Percentiles rank a stretch among this genome's conserved stretches.
Conservation (phyloP, 1,139 yeast genomes). For the Pichia sp. region DNA sequence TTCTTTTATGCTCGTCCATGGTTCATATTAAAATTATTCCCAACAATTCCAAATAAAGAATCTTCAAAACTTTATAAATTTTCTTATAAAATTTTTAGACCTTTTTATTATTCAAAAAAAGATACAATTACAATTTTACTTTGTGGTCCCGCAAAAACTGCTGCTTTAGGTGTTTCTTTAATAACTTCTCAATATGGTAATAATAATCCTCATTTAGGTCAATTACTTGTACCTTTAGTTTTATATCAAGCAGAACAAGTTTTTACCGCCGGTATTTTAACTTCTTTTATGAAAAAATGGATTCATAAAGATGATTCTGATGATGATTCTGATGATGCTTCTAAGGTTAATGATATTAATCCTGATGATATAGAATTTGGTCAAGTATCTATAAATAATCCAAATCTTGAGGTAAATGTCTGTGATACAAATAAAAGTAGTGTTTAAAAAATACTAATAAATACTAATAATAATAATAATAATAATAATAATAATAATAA, state of each 20-base stretch:
- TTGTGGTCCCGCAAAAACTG: conserved; percentile 91
- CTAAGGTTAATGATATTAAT: background rate
- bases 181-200: conserved; percentile 75
- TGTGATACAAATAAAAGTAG: too few relatives aligned
- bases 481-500: background rate
- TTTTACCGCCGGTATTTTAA: conserved; percentile 19
- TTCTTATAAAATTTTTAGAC: conserved; percentile 42
- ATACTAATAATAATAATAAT: background rate
- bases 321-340: background rate
- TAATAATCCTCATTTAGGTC: conserved; percentile 55
- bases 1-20: conserved; percentile 57
- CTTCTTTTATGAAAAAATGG: conserved; percentile 18
- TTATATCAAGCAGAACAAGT: conserved; percentile 85
- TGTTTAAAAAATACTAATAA: too few relatives aligned
- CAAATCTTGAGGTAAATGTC: too few relatives aligned
- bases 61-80: conserved; percentile 38
- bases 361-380: background rate
- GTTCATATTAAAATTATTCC: conserved; percentile 40
- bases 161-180: conserved; percentile 82
- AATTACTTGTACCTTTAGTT: conserved; percentile 71
- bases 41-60: conserved; percentile 39
- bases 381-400: background rate
- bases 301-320: conserved; percentile 11
- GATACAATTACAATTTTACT: conserved; percentile 78
- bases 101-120: conserved; percentile 61